Percentiles rank a stretch among this genome's conserved stretches.
Conservation (phyloP, 2,329 filamentous ascomycete genomes). For the Chaetoscypha palmicola region DNA sequence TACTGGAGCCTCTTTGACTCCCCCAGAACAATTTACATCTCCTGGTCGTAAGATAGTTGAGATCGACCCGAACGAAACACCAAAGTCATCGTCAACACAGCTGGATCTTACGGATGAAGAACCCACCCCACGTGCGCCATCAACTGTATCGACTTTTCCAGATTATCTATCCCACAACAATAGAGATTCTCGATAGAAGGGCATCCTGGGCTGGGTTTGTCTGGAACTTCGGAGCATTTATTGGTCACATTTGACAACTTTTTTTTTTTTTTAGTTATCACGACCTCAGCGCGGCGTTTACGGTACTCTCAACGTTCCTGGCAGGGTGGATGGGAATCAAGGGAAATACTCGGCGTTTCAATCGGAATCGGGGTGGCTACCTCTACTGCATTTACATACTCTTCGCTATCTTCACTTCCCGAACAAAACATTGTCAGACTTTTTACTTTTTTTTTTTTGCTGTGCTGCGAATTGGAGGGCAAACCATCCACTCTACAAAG, state of each 20-base stretch:
- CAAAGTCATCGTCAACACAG: constrained; percentile 19
- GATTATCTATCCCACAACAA: constrained; percentile 12
- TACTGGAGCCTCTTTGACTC: constrained; percentile 22
- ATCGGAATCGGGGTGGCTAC: constrained; percentile 7
- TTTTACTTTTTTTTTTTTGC: constrained; percentile 7
- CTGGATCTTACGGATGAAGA: constrained; percentile 22
- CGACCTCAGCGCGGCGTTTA: constrained; percentile 15
- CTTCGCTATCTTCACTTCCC: constrained; percentile 3
- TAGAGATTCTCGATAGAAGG: constrained; percentile 2
- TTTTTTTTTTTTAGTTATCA: constrained; percentile 14
- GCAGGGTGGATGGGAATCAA: constrained; percentile 2
- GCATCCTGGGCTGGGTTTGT: neutral
- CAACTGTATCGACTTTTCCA: constrained; percentile 12
- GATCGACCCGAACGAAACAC: constrained; percentile 27
- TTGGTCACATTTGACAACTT: too few species aligned
- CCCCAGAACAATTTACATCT: constrained; percentile 23
- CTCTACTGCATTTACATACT: constrained; percentile 24
- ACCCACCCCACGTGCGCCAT: constrained; percentile 25
- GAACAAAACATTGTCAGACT: constrained; percentile 7
- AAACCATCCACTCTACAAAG: constrained; percentile 10
- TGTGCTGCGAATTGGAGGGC: constrained; percentile 3
- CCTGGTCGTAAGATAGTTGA: constrained; percentile 16
- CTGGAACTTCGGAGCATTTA: neutral
- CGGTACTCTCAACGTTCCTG: constrained; percentile 4
- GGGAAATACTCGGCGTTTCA: constrained; percentile 15